Base-by-base conservation (phyloP, 106 monocot species). In the Agapanthus africanus region DNA sequence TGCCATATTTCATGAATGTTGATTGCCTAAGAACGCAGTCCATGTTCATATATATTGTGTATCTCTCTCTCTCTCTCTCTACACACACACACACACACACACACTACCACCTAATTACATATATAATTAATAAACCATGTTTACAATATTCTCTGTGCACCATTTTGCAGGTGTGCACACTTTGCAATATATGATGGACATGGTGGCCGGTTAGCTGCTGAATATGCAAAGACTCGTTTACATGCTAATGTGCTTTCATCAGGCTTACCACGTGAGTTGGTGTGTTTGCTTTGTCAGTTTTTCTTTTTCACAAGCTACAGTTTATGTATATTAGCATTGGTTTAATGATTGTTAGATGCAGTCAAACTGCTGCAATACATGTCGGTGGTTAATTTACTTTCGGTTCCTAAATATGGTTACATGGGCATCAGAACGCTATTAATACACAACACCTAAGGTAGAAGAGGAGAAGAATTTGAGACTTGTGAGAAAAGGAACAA, bases 181-280 rank as follows among this genome's bases (percentile, higher is more conserved):
- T 93, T 93, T 77, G 89, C 93, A 63, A 78, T 93, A 64, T 93
- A 86, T 80, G 93, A 93, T 84, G 93, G 93, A 26, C 93, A 93
- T 70, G 93, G 93, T 37, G 93, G 93, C 44, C 83, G 89, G 3
- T 52, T 86, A 54, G 89, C 93, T 61, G 93, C 89, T 65, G 93
- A 93, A 31, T 93, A 70, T 74, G 93, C 86, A 40, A 80, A 82
- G 59, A 84, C 74, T 30, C 74, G 90, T 79, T 64, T 93, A 57
- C 88, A 93, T 78, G 25, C 32, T 56, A 93, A 93, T 84, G 93
- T 90, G 73, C 79, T 93, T 72, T 75, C 86, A 66, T 86, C 93
- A 65, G 93, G 93, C 69, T 84, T 93, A 87, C 93, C 93, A 90
- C 93, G 93, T 93, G 93, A 93, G 89, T 93, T 84, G 93, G 93